These are phyloP conservation scores for Skeletonema grethae DNA, from an alignment of 108 stramenopile species.

Conservation along the genomic window DNA sequence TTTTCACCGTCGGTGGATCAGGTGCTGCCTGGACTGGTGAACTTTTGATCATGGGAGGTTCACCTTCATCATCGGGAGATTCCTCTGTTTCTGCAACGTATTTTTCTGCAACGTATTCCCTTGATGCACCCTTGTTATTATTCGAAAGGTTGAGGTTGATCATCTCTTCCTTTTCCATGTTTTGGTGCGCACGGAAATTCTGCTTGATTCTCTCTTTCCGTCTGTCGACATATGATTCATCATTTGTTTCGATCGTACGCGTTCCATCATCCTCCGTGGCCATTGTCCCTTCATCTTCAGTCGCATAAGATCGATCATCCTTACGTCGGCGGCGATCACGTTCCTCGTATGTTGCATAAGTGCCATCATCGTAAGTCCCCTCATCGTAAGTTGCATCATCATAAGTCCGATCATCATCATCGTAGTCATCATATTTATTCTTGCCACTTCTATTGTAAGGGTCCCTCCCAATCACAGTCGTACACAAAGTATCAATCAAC, in stretches of 20 bases:
- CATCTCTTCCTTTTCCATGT: conserved; percentile 22
- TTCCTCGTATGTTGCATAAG: conserved; percentile 79
- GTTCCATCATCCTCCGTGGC: conserved; percentile 44
- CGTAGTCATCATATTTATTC: conserved; percentile 42
- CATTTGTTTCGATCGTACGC: conserved; percentile 33
- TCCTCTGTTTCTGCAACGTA: conserved; percentile 16
- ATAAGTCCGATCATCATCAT: conserved; percentile 58
- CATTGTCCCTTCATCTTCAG: conserved; percentile 30
- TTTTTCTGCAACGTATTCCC: too few relatives aligned
- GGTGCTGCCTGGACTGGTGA: conserved; percentile 20
- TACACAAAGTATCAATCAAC: conserved; percentile 85
- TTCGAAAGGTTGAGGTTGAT: neutral
- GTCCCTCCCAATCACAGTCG: conserved; percentile 67
- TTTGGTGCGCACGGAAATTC: conserved; percentile 24
- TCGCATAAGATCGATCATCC: conserved; percentile 24
- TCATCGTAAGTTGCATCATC: conserved; percentile 69
- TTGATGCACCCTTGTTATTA: neutral
- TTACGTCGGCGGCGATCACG: conserved; percentile 5
- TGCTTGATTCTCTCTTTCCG: conserved; percentile 16
- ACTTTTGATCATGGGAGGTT: conserved; percentile 37
- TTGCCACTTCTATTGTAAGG: conserved; percentile 35
- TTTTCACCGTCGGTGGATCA: neutral
- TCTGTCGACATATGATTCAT: conserved; percentile 19
- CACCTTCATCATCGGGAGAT: neutral
- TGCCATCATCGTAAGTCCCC: conserved; percentile 65